Base-by-base conservation (phyloP, 2,329 filamentous ascomycete species). In the Verticillium alfalfae region DNA sequence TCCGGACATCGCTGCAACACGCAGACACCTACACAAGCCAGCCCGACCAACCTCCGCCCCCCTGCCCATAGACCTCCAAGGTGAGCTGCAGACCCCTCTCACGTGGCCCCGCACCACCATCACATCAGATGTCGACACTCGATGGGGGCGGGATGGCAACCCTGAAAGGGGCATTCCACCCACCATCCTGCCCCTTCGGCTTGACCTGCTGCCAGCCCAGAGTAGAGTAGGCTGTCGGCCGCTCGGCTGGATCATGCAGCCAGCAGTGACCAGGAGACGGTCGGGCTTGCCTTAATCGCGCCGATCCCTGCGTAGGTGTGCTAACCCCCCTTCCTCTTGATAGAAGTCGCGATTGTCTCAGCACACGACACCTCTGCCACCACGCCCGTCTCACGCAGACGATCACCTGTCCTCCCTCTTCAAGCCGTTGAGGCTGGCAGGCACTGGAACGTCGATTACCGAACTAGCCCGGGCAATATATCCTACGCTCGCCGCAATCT, bases 81-180 rank as follows among this genome's bases (percentile, higher is more conserved):
- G 41, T 49, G 41, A 49, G 41, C 41, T 49, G 41, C 41, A 49
- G 41, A 26, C 26, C 37, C 57, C 57, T 41, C 57, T 49, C 57
- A 58, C 57, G 57, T 58, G 57, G 45, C 57, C 57, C 57, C 57
- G 57, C 57, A 57, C 55, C 55, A 57, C 55, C 55, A 57, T 37
- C 38, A 39, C 57, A 49, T 31, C 38, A 41, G 22, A 49, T 49
- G 41, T 49, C 41, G 41, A 49, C 41, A 49, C 41, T n/a, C 41
- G 22, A 49, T 18, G 41, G 41, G 41, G 41, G 41, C 41, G 41
- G 41, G n/a, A 49, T 22, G 41, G 41, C 8, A 49, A 8, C 41
- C 41, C n/a, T 18, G n/a, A 49, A 49, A 22, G 41, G 41, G n/a
- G 41, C 7, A 49, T 37, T 13, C 36, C 13, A 37, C 36, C 36